These are phyloP conservation scores for Sclerotinia glacialis DNA, from an alignment of 2,329 filamentous ascomycete genomes.

Conservation along the genomic window DNA sequence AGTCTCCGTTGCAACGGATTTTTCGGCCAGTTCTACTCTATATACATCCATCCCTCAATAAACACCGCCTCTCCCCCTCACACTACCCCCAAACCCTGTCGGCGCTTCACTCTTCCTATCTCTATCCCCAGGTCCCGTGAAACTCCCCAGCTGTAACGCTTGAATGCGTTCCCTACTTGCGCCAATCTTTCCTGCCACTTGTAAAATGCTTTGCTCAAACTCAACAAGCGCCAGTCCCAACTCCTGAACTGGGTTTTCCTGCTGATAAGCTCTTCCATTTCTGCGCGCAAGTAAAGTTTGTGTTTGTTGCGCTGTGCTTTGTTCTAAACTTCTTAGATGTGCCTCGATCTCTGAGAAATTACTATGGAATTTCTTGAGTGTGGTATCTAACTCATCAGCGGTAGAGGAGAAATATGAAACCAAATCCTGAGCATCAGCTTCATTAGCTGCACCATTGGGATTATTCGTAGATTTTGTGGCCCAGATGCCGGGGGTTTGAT, in stretches of 20 bases:
- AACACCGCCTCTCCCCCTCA: slow-evolving; percentile 12
- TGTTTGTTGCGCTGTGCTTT: slow-evolving; percentile 57
- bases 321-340: slow-evolving; percentile 62
- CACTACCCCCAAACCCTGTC: not conserved
- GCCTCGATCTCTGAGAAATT: slow-evolving; percentile 63
- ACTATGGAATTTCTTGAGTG: slow-evolving; percentile 55
- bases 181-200: slow-evolving; percentile 60
- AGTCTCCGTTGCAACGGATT: not conserved
- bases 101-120: not conserved
- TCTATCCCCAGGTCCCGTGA: slow-evolving; percentile 23
- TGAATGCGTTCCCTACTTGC: slow-evolving; percentile 59
- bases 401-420: slow-evolving; percentile 63
- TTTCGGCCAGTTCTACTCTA: not conserved
- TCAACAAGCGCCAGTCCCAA: slow-evolving; percentile 60
- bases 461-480: slow-evolving; percentile 44
- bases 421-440: slow-evolving; percentile 56
- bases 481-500: slow-evolving; percentile 45
- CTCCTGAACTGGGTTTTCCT: slow-evolving; percentile 49
- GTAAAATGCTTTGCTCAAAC: slow-evolving; percentile 63
- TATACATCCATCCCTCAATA: slow-evolving; percentile 10
- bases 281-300: slow-evolving; percentile 49
- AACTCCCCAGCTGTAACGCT: slow-evolving; percentile 50
- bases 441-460: slow-evolving; percentile 40
- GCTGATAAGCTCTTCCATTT: slow-evolving; percentile 41
- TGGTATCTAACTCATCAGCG: slow-evolving; percentile 59